phyloP scores from a whole-genome alignment of 257 asterid genomes.

The Forsythia viridissima region DNA sequence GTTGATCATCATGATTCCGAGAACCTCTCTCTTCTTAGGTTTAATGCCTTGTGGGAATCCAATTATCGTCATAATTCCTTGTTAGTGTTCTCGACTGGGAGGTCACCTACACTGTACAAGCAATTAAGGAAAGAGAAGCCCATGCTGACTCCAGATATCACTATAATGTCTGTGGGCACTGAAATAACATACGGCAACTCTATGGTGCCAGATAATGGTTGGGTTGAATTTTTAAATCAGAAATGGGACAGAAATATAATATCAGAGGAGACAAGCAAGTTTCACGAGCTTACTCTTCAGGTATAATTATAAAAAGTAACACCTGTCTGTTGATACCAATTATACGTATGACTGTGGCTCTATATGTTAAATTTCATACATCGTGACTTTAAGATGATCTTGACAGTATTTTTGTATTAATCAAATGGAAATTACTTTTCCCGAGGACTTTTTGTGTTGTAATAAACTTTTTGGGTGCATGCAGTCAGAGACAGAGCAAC shows the following conservation, averaged over 20 bases:
- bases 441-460: constrained; percentile 20
- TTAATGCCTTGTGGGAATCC: constrained; percentile 95
- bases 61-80: constrained; percentile 78
- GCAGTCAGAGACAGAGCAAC: constrained; percentile 97
- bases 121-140: constrained; percentile 97
- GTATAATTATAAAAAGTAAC: constrained; percentile 38
- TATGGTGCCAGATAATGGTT: constrained; percentile 93
- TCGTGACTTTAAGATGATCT: not conserved
- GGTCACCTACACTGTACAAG: constrained; percentile 90
- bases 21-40: constrained; percentile 84
- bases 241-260: constrained; percentile 91
- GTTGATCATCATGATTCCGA: constrained; percentile 90
- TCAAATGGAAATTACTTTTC: constrained; percentile 6
- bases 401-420: not conserved
- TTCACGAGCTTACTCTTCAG: constrained; percentile 84
- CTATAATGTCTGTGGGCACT: constrained; percentile 96
- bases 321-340: constrained; percentile 6
- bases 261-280: constrained; percentile 71
- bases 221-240: constrained; percentile 80
- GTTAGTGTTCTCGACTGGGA: constrained; percentile 97
- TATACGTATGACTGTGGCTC: not conserved
- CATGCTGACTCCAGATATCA: constrained; percentile 92
- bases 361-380: constrained; percentile 8
- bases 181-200: constrained; percentile 95
- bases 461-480: constrained; percentile 26